Evolutionary conservation across 106 monocot genomes (phyloP).

Genomic region (Acanthochlamys bracteata): DNA sequence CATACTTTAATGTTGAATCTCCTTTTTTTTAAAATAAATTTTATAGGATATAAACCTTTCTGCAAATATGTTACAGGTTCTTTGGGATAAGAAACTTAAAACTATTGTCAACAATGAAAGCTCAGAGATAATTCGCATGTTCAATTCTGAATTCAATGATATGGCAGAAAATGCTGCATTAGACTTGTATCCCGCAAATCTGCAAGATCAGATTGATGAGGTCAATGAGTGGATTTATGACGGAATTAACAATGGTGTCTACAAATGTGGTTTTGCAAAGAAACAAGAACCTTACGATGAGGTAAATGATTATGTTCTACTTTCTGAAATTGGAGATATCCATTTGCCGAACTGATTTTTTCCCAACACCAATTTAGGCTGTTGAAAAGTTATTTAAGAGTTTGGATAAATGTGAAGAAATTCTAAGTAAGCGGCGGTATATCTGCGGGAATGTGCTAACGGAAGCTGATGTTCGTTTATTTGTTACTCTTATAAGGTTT

Average conservation of each 20-base stretch:
- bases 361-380: slow-evolving; percentile 31
- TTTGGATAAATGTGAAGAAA: slow-evolving; percentile 82
- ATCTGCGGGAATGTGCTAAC: slow-evolving; percentile 77
- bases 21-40: not conserved
- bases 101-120: slow-evolving; percentile 97
- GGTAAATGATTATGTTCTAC: slow-evolving; percentile 27
- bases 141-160: slow-evolving; percentile 82
- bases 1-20: not conserved
- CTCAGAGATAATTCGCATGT: slow-evolving; percentile 85
- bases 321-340: not conserved
- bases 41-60: not conserved
- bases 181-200: slow-evolving; percentile 69
- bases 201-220: slow-evolving; percentile 58
- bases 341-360: not conserved
- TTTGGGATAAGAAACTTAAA: slow-evolving; percentile 92
- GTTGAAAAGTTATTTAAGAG: slow-evolving; percentile 53
- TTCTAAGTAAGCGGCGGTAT: slow-evolving; percentile 72
- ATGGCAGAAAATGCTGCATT: slow-evolving; percentile 71
- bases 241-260: slow-evolving; percentile 90
- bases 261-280: slow-evolving; percentile 89
- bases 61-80: slow-evolving; percentile 39
- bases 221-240: slow-evolving; percentile 89
- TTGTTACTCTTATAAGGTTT: slow-evolving; percentile 94
- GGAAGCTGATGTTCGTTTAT: slow-evolving; percentile 86
- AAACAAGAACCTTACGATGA: slow-evolving; percentile 92